Percentiles rank a stretch among this genome's conserved stretches.
Conservation (phyloP, 805 yeast genomes). For the Ogataea pini region DNA sequence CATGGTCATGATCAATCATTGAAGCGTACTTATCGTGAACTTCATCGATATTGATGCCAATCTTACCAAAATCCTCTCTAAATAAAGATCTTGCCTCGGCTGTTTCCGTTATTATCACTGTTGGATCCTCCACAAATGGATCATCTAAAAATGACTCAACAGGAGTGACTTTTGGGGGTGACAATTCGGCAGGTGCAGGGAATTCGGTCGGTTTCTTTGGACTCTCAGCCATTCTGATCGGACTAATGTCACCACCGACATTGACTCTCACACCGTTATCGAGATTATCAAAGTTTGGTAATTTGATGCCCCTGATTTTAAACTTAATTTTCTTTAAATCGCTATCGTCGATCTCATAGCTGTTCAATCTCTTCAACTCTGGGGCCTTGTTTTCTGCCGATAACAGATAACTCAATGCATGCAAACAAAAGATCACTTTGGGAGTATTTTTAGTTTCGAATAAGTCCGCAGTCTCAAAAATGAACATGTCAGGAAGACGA, state of each 20-base stretch:
- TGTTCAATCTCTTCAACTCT: constrained; percentile 60
- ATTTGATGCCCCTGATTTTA: constrained; percentile 60
- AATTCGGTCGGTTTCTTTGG: neutral
- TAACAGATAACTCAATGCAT: constrained; percentile 79
- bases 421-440: constrained; percentile 89
- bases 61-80: constrained; percentile 16
- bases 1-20: constrained; percentile 26
- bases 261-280: constrained; percentile 38
- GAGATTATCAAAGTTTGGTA: constrained; percentile 70
- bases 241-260: constrained; percentile 30
- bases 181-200: too few species aligned
- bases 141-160: neutral
- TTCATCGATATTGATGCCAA: constrained; percentile 28
- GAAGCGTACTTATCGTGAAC: constrained; percentile 33
- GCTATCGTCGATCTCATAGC: constrained; percentile 58
- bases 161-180: neutral
- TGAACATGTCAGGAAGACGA: constrained; percentile 81
- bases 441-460: constrained; percentile 92
- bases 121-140: neutral
- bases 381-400: constrained; percentile 60
- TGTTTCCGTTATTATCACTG: constrained; percentile 17
- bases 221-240: constrained; percentile 18
- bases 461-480: constrained; percentile 89
- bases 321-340: constrained; percentile 73
- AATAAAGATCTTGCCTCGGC: constrained; percentile 28